phyloP scores from a whole-genome alignment of 257 asterid genomes.

The Solanum microdontum region DNA sequence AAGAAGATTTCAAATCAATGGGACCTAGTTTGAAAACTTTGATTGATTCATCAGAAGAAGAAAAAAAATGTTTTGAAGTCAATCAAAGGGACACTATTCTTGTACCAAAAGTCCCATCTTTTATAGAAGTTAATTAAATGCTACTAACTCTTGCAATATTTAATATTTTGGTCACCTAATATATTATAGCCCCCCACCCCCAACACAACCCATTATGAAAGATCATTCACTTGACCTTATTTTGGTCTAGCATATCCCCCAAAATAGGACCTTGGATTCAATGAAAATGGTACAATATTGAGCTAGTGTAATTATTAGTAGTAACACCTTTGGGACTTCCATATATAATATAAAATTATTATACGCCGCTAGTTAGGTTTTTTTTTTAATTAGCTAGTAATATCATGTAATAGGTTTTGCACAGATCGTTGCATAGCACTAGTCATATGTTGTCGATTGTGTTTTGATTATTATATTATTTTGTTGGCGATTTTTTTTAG shows the following conservation, averaged over 20 bases:
- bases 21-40: not conserved
- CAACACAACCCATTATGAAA: not conserved
- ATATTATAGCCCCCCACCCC: not conserved
- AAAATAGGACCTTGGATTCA: constrained; percentile 4
- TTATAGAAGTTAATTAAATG: not conserved
- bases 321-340: not conserved
- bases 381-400: not conserved
- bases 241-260: not conserved
- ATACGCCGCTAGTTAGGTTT: not conserved
- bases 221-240: not conserved
- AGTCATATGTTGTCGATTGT: not conserved
- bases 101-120: not conserved
- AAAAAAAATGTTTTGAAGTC: not conserved
- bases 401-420: not conserved
- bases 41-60: not conserved
- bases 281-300: not conserved
- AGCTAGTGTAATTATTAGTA: not conserved
- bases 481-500: too few species aligned
- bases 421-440: not conserved
- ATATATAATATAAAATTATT: not conserved
- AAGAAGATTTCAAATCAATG: not conserved
- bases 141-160: not conserved
- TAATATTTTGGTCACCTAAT: not conserved
- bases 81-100: not conserved
- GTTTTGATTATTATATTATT: too few species aligned